Conservation (phyloP, 129 eudicot species). For the Pulicaria dysenterica region DNA sequence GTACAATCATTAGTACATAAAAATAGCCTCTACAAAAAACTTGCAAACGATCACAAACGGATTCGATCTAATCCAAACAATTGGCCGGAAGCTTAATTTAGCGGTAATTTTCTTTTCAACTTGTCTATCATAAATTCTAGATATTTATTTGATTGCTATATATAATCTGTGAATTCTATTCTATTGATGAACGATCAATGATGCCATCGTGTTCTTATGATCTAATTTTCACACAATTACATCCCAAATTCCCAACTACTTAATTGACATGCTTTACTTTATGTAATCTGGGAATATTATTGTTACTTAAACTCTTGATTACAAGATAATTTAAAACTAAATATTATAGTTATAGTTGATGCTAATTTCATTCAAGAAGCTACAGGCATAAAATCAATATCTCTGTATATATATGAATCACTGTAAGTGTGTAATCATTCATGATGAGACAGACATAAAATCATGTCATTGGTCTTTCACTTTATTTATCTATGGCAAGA, state of each 20-base stretch:
- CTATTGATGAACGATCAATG: too few species aligned
- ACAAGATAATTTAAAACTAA: neutral
- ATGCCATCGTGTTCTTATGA: too few species aligned
- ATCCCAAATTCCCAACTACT: too few species aligned
- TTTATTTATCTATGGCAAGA: too few species aligned
- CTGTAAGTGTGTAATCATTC: too few species aligned
- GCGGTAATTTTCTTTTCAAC: slow-evolving; percentile 10
- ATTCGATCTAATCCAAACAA: slow-evolving; percentile 5
- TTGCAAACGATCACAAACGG: neutral
- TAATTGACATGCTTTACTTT: neutral
- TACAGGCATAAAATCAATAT: neutral
- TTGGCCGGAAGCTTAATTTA: neutral
- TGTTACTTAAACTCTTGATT: neutral
- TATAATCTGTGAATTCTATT: too few species aligned
- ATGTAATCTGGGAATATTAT: neutral
- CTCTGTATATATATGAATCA: too few species aligned
- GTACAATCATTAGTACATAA: slow-evolving; percentile 16
- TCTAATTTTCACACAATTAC: neutral
- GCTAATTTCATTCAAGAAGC: neutral
- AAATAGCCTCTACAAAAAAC: slow-evolving; percentile 2
- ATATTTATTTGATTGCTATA: neutral
- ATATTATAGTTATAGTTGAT: neutral
- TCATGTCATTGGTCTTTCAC: too few species aligned
- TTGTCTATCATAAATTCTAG: neutral
- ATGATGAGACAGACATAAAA: too few species aligned